Conservation (phyloP, 139 green algal species). For the Chlamydomonas sp. region DNA sequence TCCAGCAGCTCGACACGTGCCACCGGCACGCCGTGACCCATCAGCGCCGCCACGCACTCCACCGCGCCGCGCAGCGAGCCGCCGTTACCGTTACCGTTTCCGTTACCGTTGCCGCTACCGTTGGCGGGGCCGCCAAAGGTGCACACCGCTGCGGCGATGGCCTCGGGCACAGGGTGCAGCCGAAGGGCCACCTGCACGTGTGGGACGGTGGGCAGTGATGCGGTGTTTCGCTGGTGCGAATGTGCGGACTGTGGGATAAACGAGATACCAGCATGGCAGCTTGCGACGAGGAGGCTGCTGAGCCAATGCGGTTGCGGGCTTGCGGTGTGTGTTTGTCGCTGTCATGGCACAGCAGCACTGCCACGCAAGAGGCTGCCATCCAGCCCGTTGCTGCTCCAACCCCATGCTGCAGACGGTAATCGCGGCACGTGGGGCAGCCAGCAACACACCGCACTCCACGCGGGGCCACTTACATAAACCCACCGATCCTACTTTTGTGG, state of each 20-base stretch:
- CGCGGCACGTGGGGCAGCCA: no score
- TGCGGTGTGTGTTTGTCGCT: background rate
- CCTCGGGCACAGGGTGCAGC: conserved; percentile 63
- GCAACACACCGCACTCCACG: no score
- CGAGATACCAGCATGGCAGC: no score
- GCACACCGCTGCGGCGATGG: conserved; percentile 61
- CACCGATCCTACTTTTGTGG: background rate
- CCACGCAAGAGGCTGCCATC: no score
- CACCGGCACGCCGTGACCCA: conserved; percentile 67
- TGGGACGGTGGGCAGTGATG: no score
- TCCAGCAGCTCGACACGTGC: conserved; percentile 79
- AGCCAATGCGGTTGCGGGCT: no score
- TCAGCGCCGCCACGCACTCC: conserved; percentile 59
- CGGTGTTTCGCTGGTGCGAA: no score
- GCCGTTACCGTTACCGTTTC: background rate
- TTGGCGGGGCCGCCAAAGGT: conserved; percentile 37
- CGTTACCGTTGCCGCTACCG: background rate
- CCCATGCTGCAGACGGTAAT: no score
- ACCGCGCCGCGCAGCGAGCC: conserved; percentile 51
- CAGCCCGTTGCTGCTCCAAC: no score
- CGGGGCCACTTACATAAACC: no score
- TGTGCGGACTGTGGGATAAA: no score
- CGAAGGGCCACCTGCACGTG: conserved; percentile 47
- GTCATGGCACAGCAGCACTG: background rate
- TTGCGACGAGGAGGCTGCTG: no score